Evolutionary conservation across 176 grass and related monocot genomes (phyloP).

Genomic region (Areca catechu): DNA sequence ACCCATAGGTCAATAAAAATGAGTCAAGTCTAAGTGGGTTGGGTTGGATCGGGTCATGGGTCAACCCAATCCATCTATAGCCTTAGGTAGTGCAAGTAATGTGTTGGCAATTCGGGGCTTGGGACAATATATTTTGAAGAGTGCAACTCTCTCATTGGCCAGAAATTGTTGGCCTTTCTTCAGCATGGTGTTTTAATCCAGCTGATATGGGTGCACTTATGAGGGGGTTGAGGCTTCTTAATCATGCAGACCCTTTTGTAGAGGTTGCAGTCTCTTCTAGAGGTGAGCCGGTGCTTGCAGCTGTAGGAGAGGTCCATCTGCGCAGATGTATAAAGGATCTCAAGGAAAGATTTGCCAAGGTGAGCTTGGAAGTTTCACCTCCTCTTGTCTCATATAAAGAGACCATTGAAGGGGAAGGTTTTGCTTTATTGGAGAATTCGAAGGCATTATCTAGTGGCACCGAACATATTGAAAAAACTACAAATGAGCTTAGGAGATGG

Average conservation of each 20-base stretch:
- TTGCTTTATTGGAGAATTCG: constrained; percentile 27
- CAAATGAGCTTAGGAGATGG: constrained; percentile 50
- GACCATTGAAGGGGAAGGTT: constrained; percentile 68
- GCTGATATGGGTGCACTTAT: constrained; percentile 49
- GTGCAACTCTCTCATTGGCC: constrained; percentile 63
- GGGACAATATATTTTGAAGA: constrained; percentile 77
- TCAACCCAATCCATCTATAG: too few species aligned
- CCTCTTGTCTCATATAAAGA: constrained; percentile 89
- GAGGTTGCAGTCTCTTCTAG: constrained; percentile 66
- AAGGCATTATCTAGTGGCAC: constrained; percentile 12
- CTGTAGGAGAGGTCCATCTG: constrained; percentile 85
- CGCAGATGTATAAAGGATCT: constrained; percentile 85
- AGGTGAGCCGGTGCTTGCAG: constrained; percentile 77
- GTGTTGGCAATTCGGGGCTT: constrained; percentile 82
- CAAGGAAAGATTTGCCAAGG: constrained; percentile 85
- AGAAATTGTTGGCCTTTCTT: constrained; percentile 82
- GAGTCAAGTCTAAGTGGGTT: too few species aligned
- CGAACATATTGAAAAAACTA: constrained; percentile 55
- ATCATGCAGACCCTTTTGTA: constrained; percentile 80
- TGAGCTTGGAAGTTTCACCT: constrained; percentile 62
- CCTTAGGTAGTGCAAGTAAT: constrained; percentile 74
- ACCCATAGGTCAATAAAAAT: too few species aligned
- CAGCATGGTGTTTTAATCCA: constrained; percentile 90
- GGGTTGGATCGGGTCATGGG: too few species aligned
- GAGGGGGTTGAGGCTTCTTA: constrained; percentile 74